Conservation (phyloP, 805 yeast species). For the Wickerhamiella spandovensis region DNA sequence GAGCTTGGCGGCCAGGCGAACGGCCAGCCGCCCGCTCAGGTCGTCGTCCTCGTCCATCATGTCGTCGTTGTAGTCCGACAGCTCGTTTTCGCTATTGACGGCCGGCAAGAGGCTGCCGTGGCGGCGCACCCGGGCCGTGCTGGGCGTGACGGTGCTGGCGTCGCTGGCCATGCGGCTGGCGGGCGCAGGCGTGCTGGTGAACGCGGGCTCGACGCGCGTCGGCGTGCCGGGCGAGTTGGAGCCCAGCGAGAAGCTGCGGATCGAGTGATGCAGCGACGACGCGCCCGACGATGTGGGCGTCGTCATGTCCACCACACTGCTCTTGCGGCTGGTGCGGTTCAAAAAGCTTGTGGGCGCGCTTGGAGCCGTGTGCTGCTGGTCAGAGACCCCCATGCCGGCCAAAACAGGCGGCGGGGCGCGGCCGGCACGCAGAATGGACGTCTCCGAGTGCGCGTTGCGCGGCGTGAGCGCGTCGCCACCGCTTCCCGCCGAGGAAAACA, state of each 20-base stretch:
- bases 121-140: conserved; percentile 7
- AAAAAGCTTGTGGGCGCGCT: not conserved
- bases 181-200: conserved; percentile 8
- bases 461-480: not conserved
- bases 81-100: conserved; percentile 6
- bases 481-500: not conserved
- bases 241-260: not conserved
- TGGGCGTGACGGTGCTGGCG: conserved; percentile 17
- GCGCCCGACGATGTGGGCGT: not conserved
- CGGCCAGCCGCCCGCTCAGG: not conserved
- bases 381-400: not conserved
- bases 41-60: conserved; percentile 1
- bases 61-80: not conserved
- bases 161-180: conserved; percentile 15
- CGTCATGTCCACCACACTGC: not conserved
- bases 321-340: not conserved
- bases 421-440: not conserved
- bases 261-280: conserved; percentile 6
- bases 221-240: conserved; percentile 14
- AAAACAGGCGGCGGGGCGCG: not conserved
- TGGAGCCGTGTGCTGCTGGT: not conserved
- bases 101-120: conserved; percentile 11
- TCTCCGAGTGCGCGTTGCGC: not conserved
- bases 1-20: not conserved
- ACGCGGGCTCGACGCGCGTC: conserved; percentile 8